Percentiles rank a stretch among this genome's conserved stretches.
Evolutionary conservation across 768 basidiomycete species (phyloP).

Genomic region (Mrakia gelida): DNA sequence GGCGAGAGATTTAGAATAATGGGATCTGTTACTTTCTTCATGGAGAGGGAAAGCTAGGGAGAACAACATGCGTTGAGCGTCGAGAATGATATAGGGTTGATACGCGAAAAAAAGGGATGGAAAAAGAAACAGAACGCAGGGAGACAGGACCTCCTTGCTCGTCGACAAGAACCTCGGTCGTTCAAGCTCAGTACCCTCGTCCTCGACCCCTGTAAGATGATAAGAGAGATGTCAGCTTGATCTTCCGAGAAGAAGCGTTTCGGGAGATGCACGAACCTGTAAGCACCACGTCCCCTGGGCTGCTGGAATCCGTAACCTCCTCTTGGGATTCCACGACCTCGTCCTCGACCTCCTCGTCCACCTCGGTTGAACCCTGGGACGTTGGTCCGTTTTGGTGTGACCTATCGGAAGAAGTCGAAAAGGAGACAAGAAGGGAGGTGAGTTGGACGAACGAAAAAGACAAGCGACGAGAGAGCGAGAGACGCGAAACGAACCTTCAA

Average conservation of each 20-base stretch:
- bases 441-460: background rate
- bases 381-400: conserved; percentile 93
- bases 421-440: background rate
- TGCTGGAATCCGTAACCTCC: conserved; percentile 33
- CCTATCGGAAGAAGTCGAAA: conserved; percentile 50
- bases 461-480: background rate
- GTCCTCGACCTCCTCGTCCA: conserved; percentile 62
- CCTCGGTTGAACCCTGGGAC: conserved; percentile 78
- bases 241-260: background rate
- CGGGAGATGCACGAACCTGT: conserved; percentile 46
- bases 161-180: background rate
- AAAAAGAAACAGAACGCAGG: background rate
- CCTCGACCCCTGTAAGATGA: conserved; percentile 57
- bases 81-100: background rate
- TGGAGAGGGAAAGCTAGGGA: background rate
- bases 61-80: background rate
- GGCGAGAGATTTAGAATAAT: background rate
- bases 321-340: conserved; percentile 44
- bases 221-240: conserved; percentile 17
- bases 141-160: background rate
- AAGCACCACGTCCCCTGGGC: conserved; percentile 34
- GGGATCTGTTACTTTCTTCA: background rate
- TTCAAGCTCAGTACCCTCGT: conserved; percentile 58
- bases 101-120: background rate
- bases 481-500: conserved; percentile 63